These are phyloP conservation scores for Coniochaeta hoffmannii DNA, from an alignment of 2,329 filamentous ascomycete genomes.

Conservation along the genomic window DNA sequence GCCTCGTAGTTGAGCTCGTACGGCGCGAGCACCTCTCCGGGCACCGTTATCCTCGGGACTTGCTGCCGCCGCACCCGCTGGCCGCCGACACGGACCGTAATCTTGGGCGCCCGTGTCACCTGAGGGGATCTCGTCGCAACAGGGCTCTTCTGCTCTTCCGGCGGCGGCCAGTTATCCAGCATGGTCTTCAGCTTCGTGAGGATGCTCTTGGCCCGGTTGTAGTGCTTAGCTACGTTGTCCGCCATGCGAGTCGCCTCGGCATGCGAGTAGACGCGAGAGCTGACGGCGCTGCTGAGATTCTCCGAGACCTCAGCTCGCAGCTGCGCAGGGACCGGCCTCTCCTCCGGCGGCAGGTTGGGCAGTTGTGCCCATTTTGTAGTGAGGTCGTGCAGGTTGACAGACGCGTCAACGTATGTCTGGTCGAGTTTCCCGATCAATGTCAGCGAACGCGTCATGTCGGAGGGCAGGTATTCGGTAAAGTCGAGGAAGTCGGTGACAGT, in stretches of 20 bases:
- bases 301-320: conserved; percentile 55
- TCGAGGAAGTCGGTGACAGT: conserved; percentile 66
- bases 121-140: conserved; percentile 47
- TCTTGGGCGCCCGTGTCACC: conserved; percentile 38
- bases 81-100: conserved; percentile 35
- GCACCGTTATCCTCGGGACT: conserved; percentile 55
- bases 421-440: conserved; percentile 60
- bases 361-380: conserved; percentile 50
- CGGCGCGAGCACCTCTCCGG: conserved; percentile 58
- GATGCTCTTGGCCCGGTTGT: conserved; percentile 51
- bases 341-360: conserved; percentile 37
- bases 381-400: conserved; percentile 46
- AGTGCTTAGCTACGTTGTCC: conserved; percentile 56
- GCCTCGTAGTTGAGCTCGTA: conserved; percentile 58
- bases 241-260: conserved; percentile 57
- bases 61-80: conserved; percentile 37
- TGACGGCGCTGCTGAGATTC: conserved; percentile 45
- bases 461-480: conserved; percentile 62
- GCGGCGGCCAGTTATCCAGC: conserved; percentile 50
- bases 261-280: conserved; percentile 49
- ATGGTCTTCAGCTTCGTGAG: conserved; percentile 51
- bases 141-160: conserved; percentile 43
- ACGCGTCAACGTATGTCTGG: conserved; percentile 47
- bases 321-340: conserved; percentile 39
- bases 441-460: conserved; percentile 58